A percentile compares a stretch with the other conserved stretches of the same genome.
Conservation (phyloP, 2,329 filamentous ascomycete genomes). For the Coniochaeta hoffmannii region DNA sequence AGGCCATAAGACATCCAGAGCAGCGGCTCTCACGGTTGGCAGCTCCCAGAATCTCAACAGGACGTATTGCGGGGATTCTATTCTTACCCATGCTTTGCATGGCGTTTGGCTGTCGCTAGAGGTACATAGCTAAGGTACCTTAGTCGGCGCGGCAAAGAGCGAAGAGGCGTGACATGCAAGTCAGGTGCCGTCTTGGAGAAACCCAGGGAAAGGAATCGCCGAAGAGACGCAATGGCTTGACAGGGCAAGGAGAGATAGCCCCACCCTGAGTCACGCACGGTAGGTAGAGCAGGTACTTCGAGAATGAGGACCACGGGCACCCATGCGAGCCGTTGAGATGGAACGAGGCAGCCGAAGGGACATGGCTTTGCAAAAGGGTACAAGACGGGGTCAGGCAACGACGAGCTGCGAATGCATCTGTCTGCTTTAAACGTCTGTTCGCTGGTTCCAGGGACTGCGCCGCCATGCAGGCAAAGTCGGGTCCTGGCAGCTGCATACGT, state of each 20-base stretch:
- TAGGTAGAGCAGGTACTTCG: not conserved
- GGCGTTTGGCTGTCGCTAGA: not conserved
- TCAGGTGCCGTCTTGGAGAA: not conserved
- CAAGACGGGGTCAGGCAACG: not conserved
- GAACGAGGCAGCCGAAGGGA: not conserved
- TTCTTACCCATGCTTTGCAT: not conserved
- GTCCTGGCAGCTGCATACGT: constrained; percentile 30
- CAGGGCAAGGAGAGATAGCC: not conserved
- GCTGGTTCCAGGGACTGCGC: constrained; percentile 28
- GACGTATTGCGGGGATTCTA: not conserved
- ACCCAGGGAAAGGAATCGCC: not conserved
- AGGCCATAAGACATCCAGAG: too few relatives aligned
- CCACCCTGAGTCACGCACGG: not conserved
- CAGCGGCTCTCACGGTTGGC: not conserved
- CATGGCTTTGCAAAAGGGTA: not conserved
- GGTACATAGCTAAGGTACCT: too few relatives aligned
- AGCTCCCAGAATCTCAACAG: not conserved
- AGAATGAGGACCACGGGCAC: not conserved
- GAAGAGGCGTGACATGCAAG: not conserved
- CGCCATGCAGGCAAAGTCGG: constrained; percentile 31
- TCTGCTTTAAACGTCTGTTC: constrained; percentile 1
- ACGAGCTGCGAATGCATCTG: not conserved
- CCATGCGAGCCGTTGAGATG: not conserved
- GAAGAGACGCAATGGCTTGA: not conserved
- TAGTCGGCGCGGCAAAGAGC: not conserved